Conservation (phyloP, 495 filamentous ascomycete genomes). For the Penicillium maclennaniae region DNA sequence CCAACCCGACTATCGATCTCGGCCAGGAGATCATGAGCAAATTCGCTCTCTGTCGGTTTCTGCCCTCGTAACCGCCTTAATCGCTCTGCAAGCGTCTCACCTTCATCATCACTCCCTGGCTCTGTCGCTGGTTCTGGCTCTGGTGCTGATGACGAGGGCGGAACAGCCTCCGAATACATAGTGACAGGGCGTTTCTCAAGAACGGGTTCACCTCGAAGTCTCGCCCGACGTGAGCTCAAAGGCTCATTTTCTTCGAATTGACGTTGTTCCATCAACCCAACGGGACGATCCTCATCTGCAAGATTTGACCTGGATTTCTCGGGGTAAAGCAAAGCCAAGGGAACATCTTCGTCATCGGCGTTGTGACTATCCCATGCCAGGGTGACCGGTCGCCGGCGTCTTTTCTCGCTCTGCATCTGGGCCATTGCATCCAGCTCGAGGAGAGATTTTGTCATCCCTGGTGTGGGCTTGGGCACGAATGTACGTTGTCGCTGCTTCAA, state of each 20-base stretch:
- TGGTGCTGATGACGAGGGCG: neutral
- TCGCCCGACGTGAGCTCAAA: conserved; percentile 70
- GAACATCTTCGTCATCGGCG: conserved; percentile 72
- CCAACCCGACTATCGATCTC: conserved; percentile 58
- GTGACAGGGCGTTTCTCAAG: conserved; percentile 36
- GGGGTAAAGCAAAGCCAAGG: conserved; percentile 75
- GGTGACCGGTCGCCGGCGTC: conserved; percentile 69
- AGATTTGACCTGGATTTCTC: conserved; percentile 48
- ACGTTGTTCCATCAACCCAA: conserved; percentile 80
- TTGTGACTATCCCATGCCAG: conserved; percentile 82
- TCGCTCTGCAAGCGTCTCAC: conserved; percentile 76
- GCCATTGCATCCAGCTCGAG: conserved; percentile 88
- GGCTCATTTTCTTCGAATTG: conserved; percentile 91
- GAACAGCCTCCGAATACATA: conserved; percentile 27
- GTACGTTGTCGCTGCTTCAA: conserved; percentile 72
- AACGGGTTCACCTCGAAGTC: conserved; percentile 59
- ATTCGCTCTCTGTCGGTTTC: conserved; percentile 63
- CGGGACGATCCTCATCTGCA: conserved; percentile 58
- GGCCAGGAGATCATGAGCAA: conserved; percentile 73
- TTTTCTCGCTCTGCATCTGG: conserved; percentile 73
- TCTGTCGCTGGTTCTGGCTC: conserved; percentile 20
- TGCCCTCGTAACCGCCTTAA: conserved; percentile 62
- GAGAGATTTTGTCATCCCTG: conserved; percentile 83
- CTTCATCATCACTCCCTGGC: conserved; percentile 55
- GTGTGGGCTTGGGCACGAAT: conserved; percentile 54